Evolutionary conservation across 2,329 filamentous ascomycete species (phyloP).

Genomic region (Fragosphaeria purpurea): DNA sequence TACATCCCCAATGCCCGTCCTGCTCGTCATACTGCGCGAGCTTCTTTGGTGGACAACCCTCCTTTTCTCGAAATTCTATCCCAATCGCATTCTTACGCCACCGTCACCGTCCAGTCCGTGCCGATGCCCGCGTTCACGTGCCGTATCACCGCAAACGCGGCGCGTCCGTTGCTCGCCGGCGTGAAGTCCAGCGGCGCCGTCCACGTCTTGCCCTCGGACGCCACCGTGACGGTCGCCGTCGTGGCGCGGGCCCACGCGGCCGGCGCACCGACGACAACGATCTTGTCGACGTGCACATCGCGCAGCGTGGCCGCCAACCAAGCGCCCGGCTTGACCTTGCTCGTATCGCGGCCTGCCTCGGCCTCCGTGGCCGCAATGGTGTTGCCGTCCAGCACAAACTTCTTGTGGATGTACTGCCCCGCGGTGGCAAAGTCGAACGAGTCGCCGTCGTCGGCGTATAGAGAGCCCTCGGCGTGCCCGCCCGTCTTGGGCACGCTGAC

Average conservation of each 20-base stretch:
- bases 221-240: constrained; percentile 46
- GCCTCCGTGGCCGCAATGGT: constrained; percentile 62
- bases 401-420: constrained; percentile 80
- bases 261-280: constrained; percentile 74
- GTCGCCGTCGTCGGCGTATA: constrained; percentile 92
- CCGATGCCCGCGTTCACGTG: constrained; percentile 42
- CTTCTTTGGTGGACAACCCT: too few relatives aligned
- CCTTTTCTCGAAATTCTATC: too few relatives aligned
- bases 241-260: constrained; percentile 57
- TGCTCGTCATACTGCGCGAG: too few relatives aligned
- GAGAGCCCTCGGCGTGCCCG: constrained; percentile 62
- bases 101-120: constrained; percentile 39
- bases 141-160: constrained; percentile 43
- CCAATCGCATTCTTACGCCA: constrained; percentile 18
- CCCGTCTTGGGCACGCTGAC: constrained; percentile 54
- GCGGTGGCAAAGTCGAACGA: constrained; percentile 70
- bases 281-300: constrained; percentile 68
- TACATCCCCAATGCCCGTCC: too few relatives aligned
- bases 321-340: constrained; percentile 50
- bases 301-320: constrained; percentile 69
- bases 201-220: constrained; percentile 42
- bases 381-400: constrained; percentile 54
- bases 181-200: constrained; percentile 52
- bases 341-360: constrained; percentile 36
- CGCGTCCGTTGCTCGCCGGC: constrained; percentile 34